Conservation (phyloP, 2,329 filamentous ascomycete species). For the Alternaria viburni region DNA sequence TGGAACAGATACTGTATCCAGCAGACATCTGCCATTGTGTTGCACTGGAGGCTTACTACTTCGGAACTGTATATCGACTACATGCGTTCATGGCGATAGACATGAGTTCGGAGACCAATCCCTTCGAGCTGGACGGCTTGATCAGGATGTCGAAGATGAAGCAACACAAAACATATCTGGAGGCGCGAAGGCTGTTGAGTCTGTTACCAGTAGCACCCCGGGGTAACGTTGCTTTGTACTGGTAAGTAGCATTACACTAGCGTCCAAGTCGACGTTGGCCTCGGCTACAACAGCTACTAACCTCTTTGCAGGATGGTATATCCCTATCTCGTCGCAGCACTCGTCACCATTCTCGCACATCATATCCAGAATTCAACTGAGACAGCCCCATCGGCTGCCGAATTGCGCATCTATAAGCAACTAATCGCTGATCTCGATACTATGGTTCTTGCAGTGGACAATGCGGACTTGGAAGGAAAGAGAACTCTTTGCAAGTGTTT, state of each 20-base stretch:
- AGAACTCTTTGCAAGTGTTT: conserved; percentile 21
- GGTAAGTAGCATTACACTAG: conserved; percentile 11
- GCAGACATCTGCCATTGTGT: conserved; percentile 32
- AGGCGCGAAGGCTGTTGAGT: conserved; percentile 25
- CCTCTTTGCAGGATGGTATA: conserved; percentile 12
- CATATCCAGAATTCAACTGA: conserved; percentile 17
- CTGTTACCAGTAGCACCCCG: conserved; percentile 24
- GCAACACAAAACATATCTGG: conserved; percentile 19
- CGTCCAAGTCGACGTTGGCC: not conserved
- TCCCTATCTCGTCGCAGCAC: conserved; percentile 23
- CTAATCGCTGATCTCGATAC: conserved; percentile 17
- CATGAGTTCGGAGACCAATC: conserved; percentile 21
- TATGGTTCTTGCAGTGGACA: conserved; percentile 15
- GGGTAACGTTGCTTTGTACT: conserved; percentile 29
- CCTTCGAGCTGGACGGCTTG: conserved; percentile 25
- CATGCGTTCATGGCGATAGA: conserved; percentile 23
- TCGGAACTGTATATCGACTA: conserved; percentile 30
- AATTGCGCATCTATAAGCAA: conserved; percentile 14
- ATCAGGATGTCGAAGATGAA: conserved; percentile 17
- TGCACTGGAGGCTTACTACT: conserved; percentile 30
- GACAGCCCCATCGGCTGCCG: conserved; percentile 1
- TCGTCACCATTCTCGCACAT: conserved; percentile 30
- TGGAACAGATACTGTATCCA: conserved; percentile 32
- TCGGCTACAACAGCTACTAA: not conserved
- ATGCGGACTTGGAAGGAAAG: conserved; percentile 17